Evolutionary conservation across 1,284 basidiomycete species (phyloP), one percentile per base, ranked within the genome.

Genomic region (Irpex lacteus): DNA sequence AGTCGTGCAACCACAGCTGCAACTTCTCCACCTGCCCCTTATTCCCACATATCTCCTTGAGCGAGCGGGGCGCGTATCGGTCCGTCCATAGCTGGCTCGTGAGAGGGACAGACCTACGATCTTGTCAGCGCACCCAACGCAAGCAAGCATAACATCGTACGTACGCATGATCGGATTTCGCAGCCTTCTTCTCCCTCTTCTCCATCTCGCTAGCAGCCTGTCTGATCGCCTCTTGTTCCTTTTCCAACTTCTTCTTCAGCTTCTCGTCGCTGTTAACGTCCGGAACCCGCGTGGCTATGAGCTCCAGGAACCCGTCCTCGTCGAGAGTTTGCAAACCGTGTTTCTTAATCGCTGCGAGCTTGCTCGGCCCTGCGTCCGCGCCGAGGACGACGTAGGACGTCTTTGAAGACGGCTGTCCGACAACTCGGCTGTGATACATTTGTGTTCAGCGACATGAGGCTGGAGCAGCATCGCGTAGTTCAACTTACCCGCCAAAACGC

Each of bases 1-100:
- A 98, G 66, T 92, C 89, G 60, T 87, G 82, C 18, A 99, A 79
- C 97, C 97, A 99, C 18, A 80, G 80, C 62, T 89, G 87, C 19
- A 99, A 80, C 73, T 96, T 96, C 75, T 98, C 96, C 1, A 98
- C 89, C 52, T 89, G 84, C 0, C 86, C 83, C 77, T 98, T 98
- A 80, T 99, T 99, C 3, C 98, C 98, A 66, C 96, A 98, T 21
- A 99, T 85, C 67, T 99, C 96, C 71, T 94, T 97, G 64, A 96
- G 69, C 11, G 82, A 84, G 68, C 88, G 86, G 0, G 98, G 97
- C 0, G 97, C 96, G 74, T 99, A 99, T 38, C 96, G 91, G 40
- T 90, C 91, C 34, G 98, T 98, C 98, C 98, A 99, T 1, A 99
- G 82, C 73, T 96, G 93, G 4, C 83, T 83, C 1, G 77, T 36